phyloP scores from a whole-genome alignment of 2,329 filamentous ascomycete genomes.

The Fusarium vanettenii region DNA sequence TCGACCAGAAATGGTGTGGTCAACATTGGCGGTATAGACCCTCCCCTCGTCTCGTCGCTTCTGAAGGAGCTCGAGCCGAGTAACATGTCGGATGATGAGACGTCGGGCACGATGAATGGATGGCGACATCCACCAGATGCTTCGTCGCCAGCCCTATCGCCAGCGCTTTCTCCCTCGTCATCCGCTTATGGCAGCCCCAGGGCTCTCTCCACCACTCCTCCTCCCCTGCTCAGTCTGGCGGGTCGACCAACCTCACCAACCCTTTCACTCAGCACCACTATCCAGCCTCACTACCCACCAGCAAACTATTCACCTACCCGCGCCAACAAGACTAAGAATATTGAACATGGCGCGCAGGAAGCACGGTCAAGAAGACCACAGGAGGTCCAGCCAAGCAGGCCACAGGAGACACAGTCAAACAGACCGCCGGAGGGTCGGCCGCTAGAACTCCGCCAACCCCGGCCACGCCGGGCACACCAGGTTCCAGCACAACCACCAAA shows the following conservation, averaged over 20 bases:
- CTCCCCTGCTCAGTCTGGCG: constrained; percentile 67
- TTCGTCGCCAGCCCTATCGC: constrained; percentile 74
- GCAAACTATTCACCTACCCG: constrained; percentile 75
- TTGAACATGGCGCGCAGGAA: constrained; percentile 31
- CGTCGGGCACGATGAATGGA: constrained; percentile 37
- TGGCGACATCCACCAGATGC: constrained; percentile 50
- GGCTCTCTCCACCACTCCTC: constrained; percentile 75
- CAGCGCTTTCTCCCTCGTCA: constrained; percentile 71
- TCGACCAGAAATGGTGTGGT: constrained; percentile 38
- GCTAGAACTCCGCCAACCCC: constrained; percentile 64
- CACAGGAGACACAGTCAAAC: constrained; percentile 35
- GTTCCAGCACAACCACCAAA: constrained; percentile 63
- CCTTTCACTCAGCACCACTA: constrained; percentile 74
- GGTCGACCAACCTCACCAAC: constrained; percentile 72
- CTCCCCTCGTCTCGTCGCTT: constrained; percentile 87
- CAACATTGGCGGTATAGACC: constrained; percentile 58
- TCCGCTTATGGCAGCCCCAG: constrained; percentile 76
- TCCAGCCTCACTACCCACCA: constrained; percentile 79
- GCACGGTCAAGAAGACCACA: constrained; percentile 26
- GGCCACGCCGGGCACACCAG: constrained; percentile 59
- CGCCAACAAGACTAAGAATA: constrained; percentile 6
- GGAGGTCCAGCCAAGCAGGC: constrained; percentile 31
- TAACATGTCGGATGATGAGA: constrained; percentile 68
- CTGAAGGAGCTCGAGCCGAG: constrained; percentile 86
- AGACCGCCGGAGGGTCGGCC: constrained; percentile 46